Percentiles rank a stretch among this genome's conserved stretches.
These are phyloP conservation scores for Leccinum olivaceopallidum DNA, from an alignment of 768 basidiomycete species.

Conservation along the genomic window DNA sequence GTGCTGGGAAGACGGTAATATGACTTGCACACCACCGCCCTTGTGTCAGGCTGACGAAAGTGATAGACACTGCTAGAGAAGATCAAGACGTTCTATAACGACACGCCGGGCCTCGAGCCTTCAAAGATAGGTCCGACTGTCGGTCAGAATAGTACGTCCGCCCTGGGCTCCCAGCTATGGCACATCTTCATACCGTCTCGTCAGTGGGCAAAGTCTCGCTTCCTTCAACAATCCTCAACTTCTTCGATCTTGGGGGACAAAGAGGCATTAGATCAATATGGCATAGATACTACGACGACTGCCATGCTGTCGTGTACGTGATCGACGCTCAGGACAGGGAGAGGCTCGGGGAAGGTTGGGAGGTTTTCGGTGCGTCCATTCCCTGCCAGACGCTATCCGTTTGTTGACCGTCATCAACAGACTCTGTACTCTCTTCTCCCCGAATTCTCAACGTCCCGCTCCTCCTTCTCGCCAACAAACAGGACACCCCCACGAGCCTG, in stretches of 20 bases:
- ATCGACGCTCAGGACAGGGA: constrained; percentile 92
- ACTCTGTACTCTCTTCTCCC: constrained; percentile 84
- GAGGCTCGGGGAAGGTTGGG: constrained; percentile 92
- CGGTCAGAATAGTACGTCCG: constrained; percentile 88
- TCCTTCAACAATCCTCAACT: constrained; percentile 91
- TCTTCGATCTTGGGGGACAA: constrained; percentile 98
- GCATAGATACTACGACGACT: constrained; percentile 94
- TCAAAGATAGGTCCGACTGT: constrained; percentile 96
- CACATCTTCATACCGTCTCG: background rate
- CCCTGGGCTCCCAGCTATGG: background rate
- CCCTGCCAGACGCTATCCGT: background rate
- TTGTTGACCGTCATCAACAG: constrained; percentile 36
- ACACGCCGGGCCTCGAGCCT: constrained; percentile 81
- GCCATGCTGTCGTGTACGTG: constrained; percentile 95
- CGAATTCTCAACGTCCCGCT: constrained; percentile 90
- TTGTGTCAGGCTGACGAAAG: background rate
- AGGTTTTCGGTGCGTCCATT: constrained; percentile 82
- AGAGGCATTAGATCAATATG: constrained; percentile 92
- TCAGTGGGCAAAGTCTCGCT: constrained; percentile 91
- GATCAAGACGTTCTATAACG: constrained; percentile 91
- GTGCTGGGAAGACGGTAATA: constrained; percentile 86
- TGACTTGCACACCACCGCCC: background rate
- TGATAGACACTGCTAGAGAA: constrained; percentile 82
- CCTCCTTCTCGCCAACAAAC: constrained; percentile 94
- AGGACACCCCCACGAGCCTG: constrained; percentile 78